phyloP scores from a whole-genome alignment of 2,329 filamentous ascomycete species.

The Emmonsiellopsis sp. region DNA sequence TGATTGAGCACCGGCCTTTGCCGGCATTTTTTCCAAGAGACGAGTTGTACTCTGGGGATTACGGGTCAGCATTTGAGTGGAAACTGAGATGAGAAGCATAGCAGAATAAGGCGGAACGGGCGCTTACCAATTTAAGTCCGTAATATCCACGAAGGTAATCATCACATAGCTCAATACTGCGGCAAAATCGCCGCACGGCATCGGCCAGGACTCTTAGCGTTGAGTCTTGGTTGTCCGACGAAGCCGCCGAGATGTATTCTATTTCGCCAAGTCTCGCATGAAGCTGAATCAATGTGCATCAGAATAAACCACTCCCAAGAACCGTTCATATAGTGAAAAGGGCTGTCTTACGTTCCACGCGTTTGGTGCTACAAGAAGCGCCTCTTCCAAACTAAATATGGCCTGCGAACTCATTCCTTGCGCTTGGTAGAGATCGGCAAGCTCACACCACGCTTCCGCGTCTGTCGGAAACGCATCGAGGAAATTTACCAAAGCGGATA shows the following conservation, averaged over 20 bases:
- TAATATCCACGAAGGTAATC: conserved; percentile 89
- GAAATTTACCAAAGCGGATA: conserved; percentile 61
- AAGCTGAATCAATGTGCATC: conserved; percentile 43
- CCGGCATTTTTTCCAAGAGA: conserved; percentile 5
- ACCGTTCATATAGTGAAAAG: neutral
- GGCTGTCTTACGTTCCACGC: conserved; percentile 73
- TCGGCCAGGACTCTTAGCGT: conserved; percentile 51
- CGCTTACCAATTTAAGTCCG: conserved; percentile 69
- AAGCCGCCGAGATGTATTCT: conserved; percentile 54
- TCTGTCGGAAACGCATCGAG: conserved; percentile 81
- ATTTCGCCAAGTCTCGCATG: conserved; percentile 82
- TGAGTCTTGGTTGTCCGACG: conserved; percentile 27
- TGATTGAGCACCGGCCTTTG: conserved; percentile 3
- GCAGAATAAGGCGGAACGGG: neutral
- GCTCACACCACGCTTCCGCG: conserved; percentile 85
- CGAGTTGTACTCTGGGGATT: conserved; percentile 9
- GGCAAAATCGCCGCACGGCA: conserved; percentile 73
- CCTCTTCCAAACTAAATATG: conserved; percentile 82
- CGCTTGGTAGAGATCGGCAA: conserved; percentile 74
- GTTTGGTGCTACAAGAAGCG: conserved; percentile 75
- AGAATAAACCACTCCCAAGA: neutral
- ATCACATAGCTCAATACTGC: conserved; percentile 88
- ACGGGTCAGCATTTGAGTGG: neutral
- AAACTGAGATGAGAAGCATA: neutral
- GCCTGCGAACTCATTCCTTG: conserved; percentile 75